Evolutionary conservation across 78 protist species (phyloP).

Genomic region (Dictyostelium brefeldianum): DNA sequence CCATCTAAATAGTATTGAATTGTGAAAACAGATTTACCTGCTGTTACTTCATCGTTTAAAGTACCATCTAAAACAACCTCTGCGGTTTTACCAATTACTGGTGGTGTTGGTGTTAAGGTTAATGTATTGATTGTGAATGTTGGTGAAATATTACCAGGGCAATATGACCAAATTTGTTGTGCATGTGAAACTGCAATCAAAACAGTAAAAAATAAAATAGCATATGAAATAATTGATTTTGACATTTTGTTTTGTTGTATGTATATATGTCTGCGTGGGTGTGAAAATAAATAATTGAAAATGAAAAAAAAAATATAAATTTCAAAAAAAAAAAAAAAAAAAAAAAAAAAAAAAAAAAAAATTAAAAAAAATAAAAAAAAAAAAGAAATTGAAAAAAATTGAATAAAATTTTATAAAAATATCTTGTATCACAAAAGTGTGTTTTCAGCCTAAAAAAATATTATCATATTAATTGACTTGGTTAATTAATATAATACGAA

Average conservation of each 20-base stretch:
- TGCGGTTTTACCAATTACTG: conserved; percentile 41
- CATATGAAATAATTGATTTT: background rate
- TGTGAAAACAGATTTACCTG: conserved; percentile 4
- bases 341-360: background rate
- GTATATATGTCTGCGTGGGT: background rate
- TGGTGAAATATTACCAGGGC: conserved; percentile 1
- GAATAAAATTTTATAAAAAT: too few relatives aligned
- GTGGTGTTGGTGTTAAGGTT: conserved; percentile 69
- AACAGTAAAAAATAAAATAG: background rate
- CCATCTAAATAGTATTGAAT: conserved; percentile 43
- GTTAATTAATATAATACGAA: too few relatives aligned
- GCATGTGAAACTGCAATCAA: background rate
- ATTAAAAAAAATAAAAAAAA: background rate
- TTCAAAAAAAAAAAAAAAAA: background rate
- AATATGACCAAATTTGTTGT: conserved; percentile 41
- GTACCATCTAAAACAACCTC: conserved; percentile 26
- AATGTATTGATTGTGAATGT: conserved; percentile 12
- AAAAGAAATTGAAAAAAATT: too few relatives aligned
- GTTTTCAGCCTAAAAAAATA: too few relatives aligned
- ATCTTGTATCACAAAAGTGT: too few relatives aligned
- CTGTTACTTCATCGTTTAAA: conserved; percentile 17
- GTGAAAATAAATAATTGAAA: background rate
- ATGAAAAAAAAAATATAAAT: background rate
- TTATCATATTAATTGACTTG: too few relatives aligned
- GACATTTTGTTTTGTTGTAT: background rate